Evolutionary conservation across 2,329 filamentous ascomycete genomes (phyloP), one percentile per base, ranked within the genome.

Genomic region (Colletotrichum sp.): DNA sequence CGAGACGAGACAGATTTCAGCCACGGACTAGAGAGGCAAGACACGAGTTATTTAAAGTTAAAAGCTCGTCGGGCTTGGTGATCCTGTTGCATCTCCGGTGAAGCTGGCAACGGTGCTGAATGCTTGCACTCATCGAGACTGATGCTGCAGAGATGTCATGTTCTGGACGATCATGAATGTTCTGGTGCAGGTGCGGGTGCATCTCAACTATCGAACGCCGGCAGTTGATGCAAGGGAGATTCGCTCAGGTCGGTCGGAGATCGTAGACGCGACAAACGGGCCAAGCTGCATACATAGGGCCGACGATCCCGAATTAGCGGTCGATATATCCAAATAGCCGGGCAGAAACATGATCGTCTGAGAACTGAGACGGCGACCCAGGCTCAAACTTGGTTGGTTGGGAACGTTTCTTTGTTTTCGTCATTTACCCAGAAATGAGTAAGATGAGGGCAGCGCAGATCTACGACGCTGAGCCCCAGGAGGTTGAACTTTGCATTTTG

Each of bases 361-460:
- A 52, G 43, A 28, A 34, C 5, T 63, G 34, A 63, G 36, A 52
- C 59, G 30, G 52, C 52, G 32, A 24, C 10, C 28, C 26, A 39
- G 21, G 24, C 48, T 30, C 63, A 52, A 24, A 43, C 34, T 32
- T 52, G 4, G 36, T 63, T 67, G 61, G 69, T 52, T 61, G 28
- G 12, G 26, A 34, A 7, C n/a, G 43, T 36, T 63, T 36, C 21
- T 48, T 32, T 15, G 15, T 55, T 36, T 43, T 64, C 68, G 60
- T 71, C 28, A 67, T 52, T 67, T 57, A 32, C 67, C 28, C 26
- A 34, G 57, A 28, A 52, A 60, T 61, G 13, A 69, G 63, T 67
- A 48, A 72, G 64, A 72, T 72, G 63, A 75, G 24, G n/a, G 72
- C 57, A 39, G 59, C 43, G 64, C 34, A 59, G 64, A 75, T 73